Conservation (phyloP, 495 filamentous ascomycete species). For the Aspergillus heteromorphus region DNA sequence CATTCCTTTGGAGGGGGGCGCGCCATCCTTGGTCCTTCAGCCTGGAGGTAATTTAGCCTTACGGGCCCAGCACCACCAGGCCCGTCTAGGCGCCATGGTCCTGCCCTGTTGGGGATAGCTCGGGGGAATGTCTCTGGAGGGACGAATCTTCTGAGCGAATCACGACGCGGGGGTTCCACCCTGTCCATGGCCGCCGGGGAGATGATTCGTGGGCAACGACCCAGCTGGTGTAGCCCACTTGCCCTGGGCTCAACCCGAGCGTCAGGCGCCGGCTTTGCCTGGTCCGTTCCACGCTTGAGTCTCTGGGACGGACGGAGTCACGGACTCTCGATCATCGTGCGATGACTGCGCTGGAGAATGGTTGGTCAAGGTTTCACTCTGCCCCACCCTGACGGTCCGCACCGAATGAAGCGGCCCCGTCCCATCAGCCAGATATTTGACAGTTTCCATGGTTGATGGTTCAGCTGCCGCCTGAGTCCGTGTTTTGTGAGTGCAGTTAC, state of each 20-base stretch:
- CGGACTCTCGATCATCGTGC: neutral
- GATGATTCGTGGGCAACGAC: neutral
- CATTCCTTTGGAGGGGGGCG: neutral
- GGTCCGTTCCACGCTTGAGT: neutral
- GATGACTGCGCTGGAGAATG: neutral
- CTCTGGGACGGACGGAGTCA: too few relatives aligned
- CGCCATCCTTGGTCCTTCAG: conserved; percentile 1
- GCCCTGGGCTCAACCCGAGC: neutral
- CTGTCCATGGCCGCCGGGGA: neutral
- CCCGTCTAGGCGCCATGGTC: neutral
- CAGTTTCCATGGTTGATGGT: too few relatives aligned
- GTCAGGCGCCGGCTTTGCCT: neutral
- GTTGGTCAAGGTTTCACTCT: neutral
- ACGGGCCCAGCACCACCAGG: neutral
- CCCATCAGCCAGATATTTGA: conserved; percentile 5
- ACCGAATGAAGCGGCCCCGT: conserved; percentile 15
- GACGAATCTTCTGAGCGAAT: neutral
- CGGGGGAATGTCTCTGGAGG: neutral
- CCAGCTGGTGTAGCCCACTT: neutral
- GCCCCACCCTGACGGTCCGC: conserved; percentile 14
- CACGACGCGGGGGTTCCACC: neutral
- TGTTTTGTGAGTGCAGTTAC: too few relatives aligned
- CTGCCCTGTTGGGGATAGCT: neutral
- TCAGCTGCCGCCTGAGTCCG: neutral
- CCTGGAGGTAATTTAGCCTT: neutral